These are phyloP conservation scores for Chrysoporthe cubensis DNA, from an alignment of 2,329 filamentous ascomycete species.

Conservation along the genomic window DNA sequence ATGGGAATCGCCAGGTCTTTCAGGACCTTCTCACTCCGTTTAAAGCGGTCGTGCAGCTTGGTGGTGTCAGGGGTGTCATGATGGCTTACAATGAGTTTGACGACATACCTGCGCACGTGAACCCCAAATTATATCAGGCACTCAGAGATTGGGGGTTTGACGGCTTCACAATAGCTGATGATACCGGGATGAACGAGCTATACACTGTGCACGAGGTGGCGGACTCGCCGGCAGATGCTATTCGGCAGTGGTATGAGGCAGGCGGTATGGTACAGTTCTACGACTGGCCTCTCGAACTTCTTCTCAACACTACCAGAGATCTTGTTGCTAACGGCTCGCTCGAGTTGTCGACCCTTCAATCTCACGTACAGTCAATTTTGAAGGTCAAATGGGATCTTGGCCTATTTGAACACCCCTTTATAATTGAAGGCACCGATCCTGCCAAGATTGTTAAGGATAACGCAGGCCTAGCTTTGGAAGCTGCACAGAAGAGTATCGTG, in stretches of 20 bases:
- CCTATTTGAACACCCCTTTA: constrained; percentile 44
- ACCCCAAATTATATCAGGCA: constrained; percentile 44
- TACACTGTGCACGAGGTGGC: constrained; percentile 43
- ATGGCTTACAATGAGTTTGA: constrained; percentile 50
- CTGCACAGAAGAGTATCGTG: constrained; percentile 47
- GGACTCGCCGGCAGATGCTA: constrained; percentile 42
- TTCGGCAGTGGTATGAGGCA: constrained; percentile 49
- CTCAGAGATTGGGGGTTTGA: constrained; percentile 46
- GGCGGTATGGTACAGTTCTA: constrained; percentile 52
- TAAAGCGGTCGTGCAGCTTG: constrained; percentile 47
- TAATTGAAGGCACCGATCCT: constrained; percentile 41
- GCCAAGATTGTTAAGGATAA: constrained; percentile 41
- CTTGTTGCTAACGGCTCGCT: constrained; percentile 43
- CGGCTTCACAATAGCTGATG: constrained; percentile 47
- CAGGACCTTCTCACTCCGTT: constrained; percentile 48
- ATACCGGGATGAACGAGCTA: constrained; percentile 43
- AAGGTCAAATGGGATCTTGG: constrained; percentile 49
- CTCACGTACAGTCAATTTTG: constrained; percentile 43
- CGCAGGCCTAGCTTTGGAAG: constrained; percentile 43
- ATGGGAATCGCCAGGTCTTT: constrained; percentile 47
- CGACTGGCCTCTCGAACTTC: constrained; percentile 45
- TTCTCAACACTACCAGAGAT: constrained; percentile 42
- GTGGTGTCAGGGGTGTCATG: constrained; percentile 47
- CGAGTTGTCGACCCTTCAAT: constrained; percentile 40
- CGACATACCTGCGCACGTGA: constrained; percentile 44